A percentile compares a stretch with the other conserved stretches of the same genome.
These are phyloP conservation scores for Aureobasidium musti DNA, from an alignment of 2,329 filamentous ascomycete species.

Conservation along the genomic window DNA sequence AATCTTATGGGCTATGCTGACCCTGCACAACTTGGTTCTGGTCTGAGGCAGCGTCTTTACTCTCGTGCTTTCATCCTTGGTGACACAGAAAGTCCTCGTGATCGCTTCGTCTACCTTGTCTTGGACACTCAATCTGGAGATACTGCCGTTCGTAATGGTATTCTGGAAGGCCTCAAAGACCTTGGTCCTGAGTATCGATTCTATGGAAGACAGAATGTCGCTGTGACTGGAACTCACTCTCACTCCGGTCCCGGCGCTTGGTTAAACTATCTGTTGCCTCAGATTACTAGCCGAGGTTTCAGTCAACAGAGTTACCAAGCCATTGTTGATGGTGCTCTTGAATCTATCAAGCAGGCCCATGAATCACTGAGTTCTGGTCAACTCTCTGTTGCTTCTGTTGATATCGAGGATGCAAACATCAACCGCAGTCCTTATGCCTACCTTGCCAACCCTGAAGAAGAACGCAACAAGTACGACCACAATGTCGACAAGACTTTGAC, in stretches of 20 bases:
- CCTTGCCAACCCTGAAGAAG: conserved; percentile 75
- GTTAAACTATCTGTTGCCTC: conserved; percentile 91
- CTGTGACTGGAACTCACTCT: conserved; percentile 89
- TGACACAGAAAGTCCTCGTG: conserved; percentile 62
- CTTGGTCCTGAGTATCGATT: conserved; percentile 71
- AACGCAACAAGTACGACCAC: conserved; percentile 68
- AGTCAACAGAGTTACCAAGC: conserved; percentile 83
- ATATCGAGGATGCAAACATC: conserved; percentile 75
- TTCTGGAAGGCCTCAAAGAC: conserved; percentile 69
- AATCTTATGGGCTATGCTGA: conserved; percentile 93
- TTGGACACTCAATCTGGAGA: conserved; percentile 87
- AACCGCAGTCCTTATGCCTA: conserved; percentile 90
- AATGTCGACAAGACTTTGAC: conserved; percentile 77
- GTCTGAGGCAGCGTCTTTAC: conserved; percentile 83
- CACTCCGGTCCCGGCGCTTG: conserved; percentile 90
- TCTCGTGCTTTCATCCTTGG: conserved; percentile 87
- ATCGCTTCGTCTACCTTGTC: conserved; percentile 84
- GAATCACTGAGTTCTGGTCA: conserved; percentile 68
- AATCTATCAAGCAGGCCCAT: conserved; percentile 82
- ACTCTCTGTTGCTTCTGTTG: conserved; percentile 68
- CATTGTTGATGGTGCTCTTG: conserved; percentile 80
- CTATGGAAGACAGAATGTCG: conserved; percentile 79
- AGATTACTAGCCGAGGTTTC: conserved; percentile 86
- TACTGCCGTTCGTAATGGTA: conserved; percentile 83
- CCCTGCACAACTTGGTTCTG: conserved; percentile 76